Percentiles rank a stretch among this genome's conserved stretches.
phyloP scores from a whole-genome alignment of 441 rosid species.

The Euphorbia neoarborescens region DNA sequence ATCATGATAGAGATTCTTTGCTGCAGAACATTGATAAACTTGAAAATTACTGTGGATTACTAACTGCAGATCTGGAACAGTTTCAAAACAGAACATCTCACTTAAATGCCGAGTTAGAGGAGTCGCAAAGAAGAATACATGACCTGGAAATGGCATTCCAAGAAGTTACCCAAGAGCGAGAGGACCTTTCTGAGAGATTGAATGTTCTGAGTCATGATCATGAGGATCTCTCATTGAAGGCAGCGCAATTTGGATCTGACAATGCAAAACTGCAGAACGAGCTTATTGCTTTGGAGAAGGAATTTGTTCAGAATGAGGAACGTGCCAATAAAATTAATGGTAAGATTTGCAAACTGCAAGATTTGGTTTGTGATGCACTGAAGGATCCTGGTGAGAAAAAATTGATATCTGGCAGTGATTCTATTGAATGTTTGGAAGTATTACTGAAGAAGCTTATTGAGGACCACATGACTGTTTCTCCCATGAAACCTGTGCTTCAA shows the following conservation, averaged over 20 bases:
- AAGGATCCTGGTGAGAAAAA: conserved; percentile 44
- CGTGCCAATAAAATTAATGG: conserved; percentile 37
- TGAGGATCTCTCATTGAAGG: conserved; percentile 42
- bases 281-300: conserved; percentile 45
- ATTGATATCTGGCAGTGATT: conserved; percentile 36
- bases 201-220: conserved; percentile 39
- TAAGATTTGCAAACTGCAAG: conserved; percentile 50
- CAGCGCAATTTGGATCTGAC: conserved; percentile 46
- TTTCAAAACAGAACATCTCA: conserved; percentile 43
- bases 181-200: conserved; percentile 54
- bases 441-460: conserved; percentile 64
- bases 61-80: conserved; percentile 66
- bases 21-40: conserved; percentile 59
- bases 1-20: conserved; percentile 50
- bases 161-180: conserved; percentile 44
- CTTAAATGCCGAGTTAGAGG: conserved; percentile 57
- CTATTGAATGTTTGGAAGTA: conserved; percentile 56
- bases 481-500: conserved; percentile 28
- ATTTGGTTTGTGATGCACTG: conserved; percentile 54
- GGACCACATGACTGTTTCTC: conserved; percentile 34
- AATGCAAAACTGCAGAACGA: conserved; percentile 50
- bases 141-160: conserved; percentile 53
- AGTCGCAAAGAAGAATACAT: conserved; percentile 46
- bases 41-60: conserved; percentile 52
- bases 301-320: conserved; percentile 51